Percentiles rank a stretch among this genome's conserved stretches.
Evolutionary conservation across 2,329 filamentous ascomycete genomes (phyloP).

Genomic region (Aspergillus spinulosporus): DNA sequence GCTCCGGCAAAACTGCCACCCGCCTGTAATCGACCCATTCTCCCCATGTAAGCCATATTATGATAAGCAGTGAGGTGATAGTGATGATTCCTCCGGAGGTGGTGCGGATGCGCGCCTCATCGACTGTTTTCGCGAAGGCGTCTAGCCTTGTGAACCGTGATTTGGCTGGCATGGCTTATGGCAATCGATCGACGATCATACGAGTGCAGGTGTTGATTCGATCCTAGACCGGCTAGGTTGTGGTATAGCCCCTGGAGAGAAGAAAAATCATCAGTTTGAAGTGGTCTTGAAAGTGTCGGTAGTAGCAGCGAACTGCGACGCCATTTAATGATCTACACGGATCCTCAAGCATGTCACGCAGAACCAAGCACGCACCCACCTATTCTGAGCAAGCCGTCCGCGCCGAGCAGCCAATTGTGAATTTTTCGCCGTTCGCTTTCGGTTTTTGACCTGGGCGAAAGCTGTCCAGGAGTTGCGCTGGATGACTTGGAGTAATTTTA

Average conservation of each 20-base stretch:
- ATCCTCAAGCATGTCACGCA: not conserved
- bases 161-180: constrained; percentile 72
- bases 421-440: constrained; percentile 1
- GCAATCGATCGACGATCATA: constrained; percentile 33
- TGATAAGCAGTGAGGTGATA: constrained; percentile 81
- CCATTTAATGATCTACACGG: not conserved
- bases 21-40: constrained; percentile 94
- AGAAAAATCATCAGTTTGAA: constrained; percentile 9
- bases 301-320: not conserved
- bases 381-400: not conserved
- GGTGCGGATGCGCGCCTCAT: constrained; percentile 93
- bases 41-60: constrained; percentile 85
- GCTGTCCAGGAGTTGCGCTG: constrained; percentile 20
- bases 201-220: constrained; percentile 13
- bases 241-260: constrained; percentile 10
- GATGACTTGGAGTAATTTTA: constrained; percentile 10
- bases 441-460: constrained; percentile 11
- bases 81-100: constrained; percentile 95
- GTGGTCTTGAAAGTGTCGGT: not conserved
- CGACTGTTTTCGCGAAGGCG: constrained; percentile 98
- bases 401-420: constrained; percentile 10
- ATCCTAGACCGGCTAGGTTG: constrained; percentile 21
- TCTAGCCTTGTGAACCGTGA: constrained; percentile 95
- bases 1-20: constrained; percentile 82
- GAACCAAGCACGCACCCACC: constrained; percentile 5